phyloP scores from a whole-genome alignment of 2,329 filamentous ascomycete species.

The Aquanectria penicillioides region DNA sequence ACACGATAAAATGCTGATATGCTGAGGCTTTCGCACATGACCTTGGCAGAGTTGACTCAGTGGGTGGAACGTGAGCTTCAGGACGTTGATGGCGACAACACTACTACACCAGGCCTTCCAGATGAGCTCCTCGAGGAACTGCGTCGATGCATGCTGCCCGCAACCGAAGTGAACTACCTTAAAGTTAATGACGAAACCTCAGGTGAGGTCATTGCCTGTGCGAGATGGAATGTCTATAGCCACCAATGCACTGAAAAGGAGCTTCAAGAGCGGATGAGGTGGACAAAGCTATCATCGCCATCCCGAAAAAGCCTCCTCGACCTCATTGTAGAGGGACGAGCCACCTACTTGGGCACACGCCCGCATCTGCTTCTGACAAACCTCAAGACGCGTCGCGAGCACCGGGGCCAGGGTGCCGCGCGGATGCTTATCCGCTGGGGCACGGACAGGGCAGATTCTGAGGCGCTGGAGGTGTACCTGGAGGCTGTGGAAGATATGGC shows the following conservation, averaged over 20 bases:
- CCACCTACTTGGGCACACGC: neutral
- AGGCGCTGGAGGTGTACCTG: neutral
- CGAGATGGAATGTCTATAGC: neutral
- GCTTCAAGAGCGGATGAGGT: neutral
- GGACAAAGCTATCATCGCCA: neutral
- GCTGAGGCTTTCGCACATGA: too few species aligned
- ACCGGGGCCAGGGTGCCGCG: neutral
- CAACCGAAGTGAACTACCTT: neutral
- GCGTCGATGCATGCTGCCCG: neutral
- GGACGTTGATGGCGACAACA: too few species aligned
- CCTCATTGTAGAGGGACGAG: neutral
- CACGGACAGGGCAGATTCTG: neutral
- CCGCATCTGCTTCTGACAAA: neutral
- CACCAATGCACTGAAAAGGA: neutral
- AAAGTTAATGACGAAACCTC: neutral
- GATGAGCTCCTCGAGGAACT: too few species aligned
- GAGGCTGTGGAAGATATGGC: neutral
- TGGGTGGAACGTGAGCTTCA: too few species aligned
- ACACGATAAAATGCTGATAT: too few species aligned
- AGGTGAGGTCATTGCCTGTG: neutral
- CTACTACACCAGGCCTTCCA: too few species aligned
- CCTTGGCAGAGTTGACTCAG: too few species aligned
- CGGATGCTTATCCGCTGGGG: neutral
- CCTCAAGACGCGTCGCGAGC: conserved; percentile 2
- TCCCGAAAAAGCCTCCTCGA: neutral